Evolutionary conservation across 2,329 filamentous ascomycete species (phyloP).

Genomic region (Ophiostoma piceae): DNA sequence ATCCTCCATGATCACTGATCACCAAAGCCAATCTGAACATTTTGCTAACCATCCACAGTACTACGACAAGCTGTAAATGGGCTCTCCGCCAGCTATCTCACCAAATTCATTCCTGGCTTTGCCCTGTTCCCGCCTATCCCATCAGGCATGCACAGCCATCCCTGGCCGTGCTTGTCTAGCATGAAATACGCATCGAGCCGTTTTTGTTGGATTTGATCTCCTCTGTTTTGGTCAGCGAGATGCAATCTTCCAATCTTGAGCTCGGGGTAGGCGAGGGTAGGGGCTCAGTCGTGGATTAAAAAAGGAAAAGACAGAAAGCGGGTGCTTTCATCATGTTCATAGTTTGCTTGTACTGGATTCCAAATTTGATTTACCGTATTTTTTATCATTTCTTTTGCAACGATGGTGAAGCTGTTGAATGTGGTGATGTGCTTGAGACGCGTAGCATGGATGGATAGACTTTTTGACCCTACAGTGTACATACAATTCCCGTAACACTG

Average conservation of each 20-base stretch:
- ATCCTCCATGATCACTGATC: neutral
- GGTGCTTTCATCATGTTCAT: conserved; percentile 25
- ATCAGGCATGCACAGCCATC: conserved; percentile 14
- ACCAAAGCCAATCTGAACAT: neutral
- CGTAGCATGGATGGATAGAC: neutral
- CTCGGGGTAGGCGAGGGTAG: conserved; percentile 13
- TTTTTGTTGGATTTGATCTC: conserved; percentile 4
- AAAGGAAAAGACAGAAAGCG: conserved; percentile 19
- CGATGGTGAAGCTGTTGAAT: neutral
- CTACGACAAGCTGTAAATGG: conserved; percentile 95
- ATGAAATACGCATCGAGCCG: conserved; percentile 14
- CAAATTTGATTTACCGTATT: conserved; percentile 19
- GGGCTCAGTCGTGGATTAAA: conserved; percentile 8
- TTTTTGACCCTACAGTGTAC: neutral
- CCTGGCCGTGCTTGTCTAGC: conserved; percentile 13
- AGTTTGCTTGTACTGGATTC: conserved; percentile 25
- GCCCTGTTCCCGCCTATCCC: conserved; percentile 14
- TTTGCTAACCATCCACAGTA: conserved; percentile 53
- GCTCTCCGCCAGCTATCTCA: conserved; percentile 30
- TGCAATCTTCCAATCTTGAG: neutral
- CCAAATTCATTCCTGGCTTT: conserved; percentile 22
- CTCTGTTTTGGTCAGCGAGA: conserved; percentile 9
- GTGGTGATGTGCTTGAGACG: neutral
- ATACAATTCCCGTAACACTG: neutral
- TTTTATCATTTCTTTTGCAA: neutral